Evolutionary conservation across 768 basidiomycete species (phyloP), one percentile per base, ranked within the genome.

Genomic region (Lanmaoa rubissima): DNA sequence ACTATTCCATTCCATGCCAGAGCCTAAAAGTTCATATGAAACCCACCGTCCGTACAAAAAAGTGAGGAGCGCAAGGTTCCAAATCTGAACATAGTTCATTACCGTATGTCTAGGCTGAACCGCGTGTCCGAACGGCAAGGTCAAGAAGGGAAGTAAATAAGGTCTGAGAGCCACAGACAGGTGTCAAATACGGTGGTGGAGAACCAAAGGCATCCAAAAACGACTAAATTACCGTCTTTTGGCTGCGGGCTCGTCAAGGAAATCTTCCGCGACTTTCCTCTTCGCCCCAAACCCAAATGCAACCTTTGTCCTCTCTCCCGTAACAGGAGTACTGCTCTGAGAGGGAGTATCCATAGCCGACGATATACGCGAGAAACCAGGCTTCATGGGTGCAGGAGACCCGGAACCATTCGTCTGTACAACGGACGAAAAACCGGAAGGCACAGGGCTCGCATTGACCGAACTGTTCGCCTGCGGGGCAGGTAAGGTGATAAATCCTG

Each of bases 331-430:
- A 10, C 81, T 82, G 21, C 65, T 61, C 24, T 78, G 75, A 26
- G 75, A 67, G 1, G 85, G 77, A 34, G 83, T 84, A 38, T 74
- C 72, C 38, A 77, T 72, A 9, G 81, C 76, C 12, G 87, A 80
- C 4, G 82, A 79, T 66, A 92, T 90, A 55, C 88, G 80, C 24
- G 89, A 90, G 73, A 92, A 92, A 40, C 88, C 88, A 39, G 88
- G 83, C 48, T 78, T 82, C 49, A 55, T 48, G 4, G 88, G 86
- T 8, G 80, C 79, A 34, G 90, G 88, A 8, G 88, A 88, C 21
- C 77, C 83, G 13, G 79, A 75, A 65, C 69, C 73, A 34, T 71
- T 63, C 35, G 62, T 55, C 34, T 62, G 59, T 9, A 62, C 55
- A 14, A 58, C 53, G 1, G 73, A 75, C 44, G 62, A 73, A 53